Evolutionary conservation across 345 rosid species (phyloP).

Genomic region (Theobroma cacao): DNA sequence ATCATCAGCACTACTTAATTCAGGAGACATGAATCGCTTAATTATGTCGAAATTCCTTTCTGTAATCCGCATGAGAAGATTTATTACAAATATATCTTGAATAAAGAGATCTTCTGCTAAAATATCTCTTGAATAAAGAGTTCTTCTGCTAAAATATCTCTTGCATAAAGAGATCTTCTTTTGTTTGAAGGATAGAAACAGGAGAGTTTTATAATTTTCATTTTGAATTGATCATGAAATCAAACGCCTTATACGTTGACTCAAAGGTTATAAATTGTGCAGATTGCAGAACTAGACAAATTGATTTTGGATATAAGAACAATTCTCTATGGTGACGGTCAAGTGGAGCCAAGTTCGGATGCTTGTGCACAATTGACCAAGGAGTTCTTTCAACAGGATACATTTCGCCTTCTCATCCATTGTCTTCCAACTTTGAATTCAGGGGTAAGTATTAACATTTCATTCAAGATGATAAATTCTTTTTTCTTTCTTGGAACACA

Average conservation of each 20-base stretch:
- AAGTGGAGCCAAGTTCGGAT: conserved; percentile 47
- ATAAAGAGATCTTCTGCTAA: background rate
- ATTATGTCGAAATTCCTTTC: background rate
- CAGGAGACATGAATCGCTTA: no score
- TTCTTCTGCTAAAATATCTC: no score
- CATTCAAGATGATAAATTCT: background rate
- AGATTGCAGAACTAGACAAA: conserved; percentile 44
- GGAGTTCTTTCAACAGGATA: conserved; percentile 46
- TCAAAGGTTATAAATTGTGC: background rate
- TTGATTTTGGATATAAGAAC: conserved; percentile 42
- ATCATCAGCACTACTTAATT: no score
- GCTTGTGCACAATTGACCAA: conserved; percentile 50
- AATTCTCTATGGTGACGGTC: conserved; percentile 48
- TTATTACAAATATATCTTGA: no score
- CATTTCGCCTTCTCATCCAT: conserved; percentile 39
- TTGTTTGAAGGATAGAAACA: no score
- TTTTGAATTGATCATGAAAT: background rate
- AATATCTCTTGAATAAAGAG: background rate
- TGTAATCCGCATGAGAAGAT: no score
- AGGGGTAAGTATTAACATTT: conserved; percentile 28
- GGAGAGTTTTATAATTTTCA: background rate
- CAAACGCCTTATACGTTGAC: no score
- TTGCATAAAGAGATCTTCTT: background rate
- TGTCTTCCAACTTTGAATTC: conserved; percentile 42
- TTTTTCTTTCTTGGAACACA: background rate